Base-by-base conservation (phyloP, 2,329 filamentous ascomycete genomes). In the Tolypocladium album region DNA sequence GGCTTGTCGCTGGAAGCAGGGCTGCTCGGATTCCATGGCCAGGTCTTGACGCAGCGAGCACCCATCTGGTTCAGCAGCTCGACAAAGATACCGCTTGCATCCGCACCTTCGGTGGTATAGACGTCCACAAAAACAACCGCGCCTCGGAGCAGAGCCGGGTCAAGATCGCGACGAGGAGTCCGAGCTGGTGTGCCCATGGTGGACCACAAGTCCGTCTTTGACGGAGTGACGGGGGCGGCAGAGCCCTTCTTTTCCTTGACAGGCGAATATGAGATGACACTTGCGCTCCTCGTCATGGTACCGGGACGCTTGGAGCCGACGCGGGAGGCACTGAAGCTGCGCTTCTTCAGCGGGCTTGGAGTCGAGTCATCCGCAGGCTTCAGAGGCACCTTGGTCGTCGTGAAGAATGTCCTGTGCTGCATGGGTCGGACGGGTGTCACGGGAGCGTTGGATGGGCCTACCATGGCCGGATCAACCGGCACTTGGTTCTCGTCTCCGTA, bases 121-220 rank as follows among this genome's bases (percentile, higher is more conserved):
- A 95, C 90, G 71, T 96, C 91, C 2, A 94, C 89, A 69, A 87
- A 91, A 5, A 94, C 88, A 3, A 91, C 83, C 20, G 86, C 88
- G 1, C 90, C 91, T 24, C 82, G 80, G 3, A 93, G 78, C 4
- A 89, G 71, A 0, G 71, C 68, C 4, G 78, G 72, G 64, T 84
- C 76, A 12, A 85, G 64, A 59, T 86, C 79, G 1, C 76, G 76
- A 7, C 81, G 79, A 24, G 83, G 80, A 27, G 82, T 85, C 42
- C 81, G 79, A 3, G 79, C 79, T 3, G 83, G 83, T 0, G 83
- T 86, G 17, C 77, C 82, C 39, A 79, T 70, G 0, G 75, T 78
- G 4, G 82, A 82, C 82, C 82, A 86, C 17, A 74, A 65, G 36
- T 82, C 78, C 2, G 77, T 70, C 67, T 81, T 80, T n/a, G 74